phyloP scores from a whole-genome alignment of 129 eudicot species.

The Oenanthe sinensis region DNA sequence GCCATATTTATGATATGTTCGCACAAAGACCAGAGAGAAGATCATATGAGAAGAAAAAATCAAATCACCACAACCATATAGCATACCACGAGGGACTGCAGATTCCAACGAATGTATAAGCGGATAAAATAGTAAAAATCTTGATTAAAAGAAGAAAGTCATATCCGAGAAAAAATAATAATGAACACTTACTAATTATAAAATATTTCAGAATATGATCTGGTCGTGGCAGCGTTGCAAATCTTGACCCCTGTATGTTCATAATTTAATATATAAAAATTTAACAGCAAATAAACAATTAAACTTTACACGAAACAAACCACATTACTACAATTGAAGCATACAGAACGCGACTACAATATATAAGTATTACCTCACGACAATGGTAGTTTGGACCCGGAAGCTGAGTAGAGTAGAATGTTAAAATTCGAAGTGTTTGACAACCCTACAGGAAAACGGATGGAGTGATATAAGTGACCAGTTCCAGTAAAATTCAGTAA shows the following conservation, averaged over 20 bases:
- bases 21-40: conserved; percentile 79
- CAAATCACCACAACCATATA: conserved; percentile 92
- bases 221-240: conserved; percentile 11
- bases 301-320: neutral
- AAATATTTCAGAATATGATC: conserved; percentile 36
- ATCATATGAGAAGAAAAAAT: conserved; percentile 97
- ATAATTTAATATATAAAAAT: neutral
- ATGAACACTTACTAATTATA: conserved; percentile 47
- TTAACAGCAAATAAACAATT: neutral
- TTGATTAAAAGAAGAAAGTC: neutral
- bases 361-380: conserved; percentile 41
- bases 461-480: neutral
- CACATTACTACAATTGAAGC: neutral
- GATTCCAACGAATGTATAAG: conserved; percentile 18
- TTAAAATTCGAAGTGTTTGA: conserved; percentile 42
- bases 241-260: conserved; percentile 30
- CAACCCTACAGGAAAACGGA: conserved; percentile 37
- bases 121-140: neutral
- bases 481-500: neutral
- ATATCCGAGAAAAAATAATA: neutral
- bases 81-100: conserved; percentile 90
- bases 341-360: neutral
- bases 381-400: conserved; percentile 67
- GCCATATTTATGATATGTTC: conserved; percentile 89
- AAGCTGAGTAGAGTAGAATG: conserved; percentile 58